Evolutionary conservation across 1,139 yeast genomes (phyloP).

Genomic region (Blastobotrys buckinghamii): DNA sequence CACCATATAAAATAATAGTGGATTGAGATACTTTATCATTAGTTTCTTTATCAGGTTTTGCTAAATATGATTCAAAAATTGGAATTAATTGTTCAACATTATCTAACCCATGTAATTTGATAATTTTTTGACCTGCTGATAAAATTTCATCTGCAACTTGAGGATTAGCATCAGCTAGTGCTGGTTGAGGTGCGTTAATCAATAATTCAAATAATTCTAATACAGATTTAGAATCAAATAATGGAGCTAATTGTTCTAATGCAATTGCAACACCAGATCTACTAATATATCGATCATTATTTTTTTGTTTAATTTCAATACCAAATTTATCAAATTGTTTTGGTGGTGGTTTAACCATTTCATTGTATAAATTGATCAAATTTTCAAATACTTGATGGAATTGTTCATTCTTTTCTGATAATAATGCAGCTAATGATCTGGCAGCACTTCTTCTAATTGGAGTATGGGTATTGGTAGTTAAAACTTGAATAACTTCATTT

Average conservation of each 20-base stretch:
- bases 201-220: constrained; percentile 52
- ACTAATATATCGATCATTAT: constrained; percentile 75
- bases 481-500: constrained; percentile 9
- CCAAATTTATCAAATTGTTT: constrained; percentile 77
- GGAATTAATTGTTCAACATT: constrained; percentile 69
- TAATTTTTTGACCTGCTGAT: constrained; percentile 77
- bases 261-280: constrained; percentile 78
- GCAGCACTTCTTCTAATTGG: constrained; percentile 59
- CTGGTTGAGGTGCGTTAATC: constrained; percentile 40
- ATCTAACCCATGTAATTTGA: constrained; percentile 56
- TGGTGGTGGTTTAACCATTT: constrained; percentile 67
- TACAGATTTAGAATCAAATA: constrained; percentile 38
- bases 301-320: constrained; percentile 58
- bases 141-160: constrained; percentile 77
- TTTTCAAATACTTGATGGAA: constrained; percentile 39
- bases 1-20: constrained; percentile 80
- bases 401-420: constrained; percentile 23
- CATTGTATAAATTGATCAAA: constrained; percentile 50
- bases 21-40: constrained; percentile 68
- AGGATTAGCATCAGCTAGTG: constrained; percentile 70
- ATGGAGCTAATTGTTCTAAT: constrained; percentile 51
- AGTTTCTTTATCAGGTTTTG: constrained; percentile 30
- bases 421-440: constrained; percentile 38
- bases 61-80: constrained; percentile 60
- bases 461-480: constrained; percentile 15